phyloP scores from a whole-genome alignment of 441 rosid species.

The Populus hybrid region DNA sequence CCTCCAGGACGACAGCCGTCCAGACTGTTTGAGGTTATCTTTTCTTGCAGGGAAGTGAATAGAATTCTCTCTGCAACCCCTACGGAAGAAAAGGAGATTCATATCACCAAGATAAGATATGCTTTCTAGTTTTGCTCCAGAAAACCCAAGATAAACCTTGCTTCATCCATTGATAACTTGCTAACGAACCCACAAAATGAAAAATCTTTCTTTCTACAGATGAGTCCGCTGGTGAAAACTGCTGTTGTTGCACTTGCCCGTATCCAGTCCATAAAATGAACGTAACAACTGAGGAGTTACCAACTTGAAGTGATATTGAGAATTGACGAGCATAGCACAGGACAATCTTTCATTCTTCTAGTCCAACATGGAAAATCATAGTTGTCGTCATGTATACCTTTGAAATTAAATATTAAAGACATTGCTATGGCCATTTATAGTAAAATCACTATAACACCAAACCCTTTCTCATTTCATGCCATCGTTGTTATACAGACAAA shows the following conservation, averaged over 20 bases:
- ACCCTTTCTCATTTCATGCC: conserved; percentile 36
- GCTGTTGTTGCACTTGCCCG: not conserved
- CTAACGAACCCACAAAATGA: not conserved
- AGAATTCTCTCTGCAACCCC: too few species aligned
- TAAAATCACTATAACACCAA: conserved; percentile 24
- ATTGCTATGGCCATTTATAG: not conserved
- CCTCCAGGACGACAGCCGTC: too few species aligned
- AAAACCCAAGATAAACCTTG: too few species aligned
- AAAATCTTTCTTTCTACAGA: not conserved
- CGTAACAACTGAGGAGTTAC: not conserved
- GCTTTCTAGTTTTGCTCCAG: not conserved
- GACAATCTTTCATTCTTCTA: not conserved
- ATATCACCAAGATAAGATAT: too few species aligned
- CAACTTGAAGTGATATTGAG: not conserved
- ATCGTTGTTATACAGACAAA: conserved; percentile 20
- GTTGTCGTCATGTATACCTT: not conserved
- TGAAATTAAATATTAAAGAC: not conserved
- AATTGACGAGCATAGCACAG: not conserved
- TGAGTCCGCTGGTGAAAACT: not conserved
- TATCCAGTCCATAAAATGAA: not conserved
- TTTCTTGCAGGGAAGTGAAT: too few species aligned
- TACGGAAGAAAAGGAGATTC: too few species aligned
- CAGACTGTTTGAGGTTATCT: too few species aligned
- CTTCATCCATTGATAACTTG: not conserved
- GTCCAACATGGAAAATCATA: too few species aligned